Evolutionary conservation across 164 flowering plant genomes (phyloP), one percentile per base, ranked within the genome.

Genomic region (Aristolochia contorta): DNA sequence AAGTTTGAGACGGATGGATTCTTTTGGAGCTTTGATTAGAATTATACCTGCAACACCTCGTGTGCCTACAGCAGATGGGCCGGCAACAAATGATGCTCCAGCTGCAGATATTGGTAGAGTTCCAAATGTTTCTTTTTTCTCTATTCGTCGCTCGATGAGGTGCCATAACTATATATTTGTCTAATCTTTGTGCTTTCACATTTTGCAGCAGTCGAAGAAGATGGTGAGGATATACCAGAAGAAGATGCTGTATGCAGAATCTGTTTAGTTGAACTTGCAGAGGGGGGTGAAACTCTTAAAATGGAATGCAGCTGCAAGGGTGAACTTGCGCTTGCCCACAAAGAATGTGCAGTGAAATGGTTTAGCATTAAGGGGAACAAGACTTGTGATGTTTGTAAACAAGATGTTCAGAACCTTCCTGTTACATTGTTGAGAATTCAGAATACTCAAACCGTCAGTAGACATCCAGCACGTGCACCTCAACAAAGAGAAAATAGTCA

Each of bases 301-400:
- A 62, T 88, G 85, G 88, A 85, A 63, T 88, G 96, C 65, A 84
- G 91, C 66, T 88, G 96, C 78, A 88, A 84, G 74, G 91, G 91
- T 41, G 96, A 85, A 61, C 96, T 88, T 62, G 91, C 96, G 57
- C 89, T 89, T 69, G 88, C 96, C 43, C 96, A 89, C 69, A 65
- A 77, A 63, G 89, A 81, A 19, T 89, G 92, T 78, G 96, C 96
- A 8, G 71, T 89, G 48, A 89, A 89, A 67, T 89, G 96, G 96
- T 88, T 88, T 71, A 86, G 81, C 71, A 84, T 85, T 59, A 88
- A 88, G 77, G 96, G 96, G 32, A 88, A 82, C 74, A 84, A 71
- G 68, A 84, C 77, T 6, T 88, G 92, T 69, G 96, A 88, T 69
- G 80, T 88, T 32, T 88, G 96, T 71, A 77, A 78, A 74, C 81